Base-by-base conservation (phyloP, 345 rosid genomes). In the Gossypium raimondii region DNA sequence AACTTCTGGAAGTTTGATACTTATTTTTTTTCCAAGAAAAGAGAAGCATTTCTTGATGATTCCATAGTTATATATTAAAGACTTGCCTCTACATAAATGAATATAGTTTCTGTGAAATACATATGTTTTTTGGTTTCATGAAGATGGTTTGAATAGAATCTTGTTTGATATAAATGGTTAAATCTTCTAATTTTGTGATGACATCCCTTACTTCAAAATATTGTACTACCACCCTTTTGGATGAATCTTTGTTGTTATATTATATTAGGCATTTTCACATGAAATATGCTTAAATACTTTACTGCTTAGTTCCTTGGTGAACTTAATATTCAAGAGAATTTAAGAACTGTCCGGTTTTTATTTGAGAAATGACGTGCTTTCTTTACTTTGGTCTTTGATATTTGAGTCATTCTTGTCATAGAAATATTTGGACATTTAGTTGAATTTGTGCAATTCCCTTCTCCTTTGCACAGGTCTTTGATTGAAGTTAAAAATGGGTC, bases 401-500 rank as follows among this genome's bases (percentile, higher is more conserved):
- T 59, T 10, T 55, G 34, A 11, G 69, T 14, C 25, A 47, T 27
- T 11, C 47, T 73, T 45, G 44, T 61, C 55, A 47, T 14, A 27
- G 27, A 65, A 66, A 45, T 18, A 47, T 34, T 25, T 22, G 51
- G 48, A 18, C 13, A 41, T 55, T 41, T 41, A 48, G 29, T 69
- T 74, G 52, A 75, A 24, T 66, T 58, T 47, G 8, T 9, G 67
- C 17, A 12, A 25, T 73, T 38, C 67, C 53, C 47, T 34, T 53
- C 67, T 60, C 55, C 38, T 22, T 47, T 34, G 2, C 76, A 55
- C 77, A 89, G 92, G 76, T 87, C 87, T 50, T 61, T 76, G 8
- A 83, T 89, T 64, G 86, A 87, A 76, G 77, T 89, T 67, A 64
- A 70, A 20, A 53, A 87, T 72, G 85, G 86, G 29, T 73, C 81